Percentiles rank a stretch among this genome's conserved stretches.
Evolutionary conservation across 345 rosid species (phyloP).

Genomic region (Eucalyptus marginata): DNA sequence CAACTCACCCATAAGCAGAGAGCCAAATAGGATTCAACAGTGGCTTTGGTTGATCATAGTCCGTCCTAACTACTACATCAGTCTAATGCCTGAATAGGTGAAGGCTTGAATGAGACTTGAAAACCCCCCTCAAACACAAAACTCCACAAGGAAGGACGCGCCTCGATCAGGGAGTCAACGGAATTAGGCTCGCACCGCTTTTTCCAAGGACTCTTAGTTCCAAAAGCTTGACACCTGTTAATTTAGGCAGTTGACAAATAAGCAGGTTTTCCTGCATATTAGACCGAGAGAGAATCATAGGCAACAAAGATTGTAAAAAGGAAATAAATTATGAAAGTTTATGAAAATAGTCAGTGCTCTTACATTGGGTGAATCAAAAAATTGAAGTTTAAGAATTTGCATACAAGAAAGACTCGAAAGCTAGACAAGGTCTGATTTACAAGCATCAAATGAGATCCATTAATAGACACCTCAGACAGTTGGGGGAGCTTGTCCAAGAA

Average conservation of each 20-base stretch:
- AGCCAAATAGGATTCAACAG: neutral
- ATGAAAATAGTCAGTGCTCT: neutral
- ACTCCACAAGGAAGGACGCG: rapidly evolving
- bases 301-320: neutral
- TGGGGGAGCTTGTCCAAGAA: neutral
- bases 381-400: neutral
- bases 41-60: neutral
- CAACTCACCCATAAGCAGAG: neutral
- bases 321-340: neutral
- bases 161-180: neutral
- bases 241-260: neutral
- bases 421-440: neutral
- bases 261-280: neutral
- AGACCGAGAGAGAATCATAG: neutral
- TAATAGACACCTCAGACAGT: rapidly evolving
- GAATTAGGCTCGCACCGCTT: neutral
- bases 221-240: neutral
- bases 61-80: neutral
- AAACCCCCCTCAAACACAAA: neutral
- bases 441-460: neutral
- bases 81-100: neutral
- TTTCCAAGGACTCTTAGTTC: neutral
- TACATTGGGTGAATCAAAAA: neutral
- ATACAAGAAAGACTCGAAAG: neutral
- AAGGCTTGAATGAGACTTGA: neutral